Evolutionary conservation across 2,329 filamentous ascomycete genomes (phyloP).

Genomic region (Lecanicillium sp.): DNA sequence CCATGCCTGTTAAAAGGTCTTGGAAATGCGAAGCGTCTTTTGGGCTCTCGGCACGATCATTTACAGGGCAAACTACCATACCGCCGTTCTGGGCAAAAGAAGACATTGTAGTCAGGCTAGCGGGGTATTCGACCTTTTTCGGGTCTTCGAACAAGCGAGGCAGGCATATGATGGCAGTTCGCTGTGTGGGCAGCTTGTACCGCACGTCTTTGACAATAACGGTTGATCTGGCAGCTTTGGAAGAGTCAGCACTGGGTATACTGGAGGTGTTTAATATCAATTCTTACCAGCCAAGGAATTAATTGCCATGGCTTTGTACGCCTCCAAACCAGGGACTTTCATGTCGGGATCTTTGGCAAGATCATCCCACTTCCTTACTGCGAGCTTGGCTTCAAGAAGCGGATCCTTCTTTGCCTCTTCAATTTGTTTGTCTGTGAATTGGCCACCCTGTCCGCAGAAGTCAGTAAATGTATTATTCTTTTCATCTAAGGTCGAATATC

Average conservation of each 20-base stretch:
- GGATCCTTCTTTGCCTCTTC: neutral
- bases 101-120: neutral
- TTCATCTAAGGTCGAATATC: no score
- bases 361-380: neutral
- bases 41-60: no score
- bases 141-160: neutral
- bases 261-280: neutral
- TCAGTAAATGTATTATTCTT: no score
- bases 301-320: neutral
- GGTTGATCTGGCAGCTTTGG: neutral
- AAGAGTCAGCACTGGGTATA: no score
- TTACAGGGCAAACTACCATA: no score
- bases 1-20: no score
- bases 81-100: neutral
- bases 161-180: neutral
- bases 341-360: neutral
- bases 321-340: neutral
- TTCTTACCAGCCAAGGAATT: neutral
- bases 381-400: neutral
- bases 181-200: neutral
- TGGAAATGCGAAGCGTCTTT: no score
- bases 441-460: neutral
- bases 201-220: neutral
- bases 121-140: neutral
- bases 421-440: neutral